A percentile compares a stretch with the other conserved stretches of the same genome.
Evolutionary conservation across 176 grass and related monocot genomes (phyloP).

Genomic region (Poa pratensis): DNA sequence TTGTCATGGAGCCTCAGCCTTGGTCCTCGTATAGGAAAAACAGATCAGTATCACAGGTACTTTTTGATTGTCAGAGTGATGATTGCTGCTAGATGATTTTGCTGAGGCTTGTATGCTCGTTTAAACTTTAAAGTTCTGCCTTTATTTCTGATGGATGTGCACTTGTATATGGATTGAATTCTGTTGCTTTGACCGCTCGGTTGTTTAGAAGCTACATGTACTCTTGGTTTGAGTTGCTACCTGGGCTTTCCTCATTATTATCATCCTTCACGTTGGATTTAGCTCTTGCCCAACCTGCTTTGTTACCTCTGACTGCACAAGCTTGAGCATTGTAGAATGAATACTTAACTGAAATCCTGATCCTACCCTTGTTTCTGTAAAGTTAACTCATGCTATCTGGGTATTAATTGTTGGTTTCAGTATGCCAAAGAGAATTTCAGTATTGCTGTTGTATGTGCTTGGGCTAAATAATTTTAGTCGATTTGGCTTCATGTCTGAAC

Average conservation of each 20-base stretch:
- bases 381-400: background rate
- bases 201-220: slow-evolving; percentile 2
- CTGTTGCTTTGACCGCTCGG: background rate
- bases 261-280: background rate
- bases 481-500: too few relatives aligned
- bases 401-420: slow-evolving; percentile 51
- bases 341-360: background rate
- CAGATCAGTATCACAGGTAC: slow-evolving; percentile 74
- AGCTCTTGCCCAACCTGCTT: slow-evolving; percentile 20
- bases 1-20: slow-evolving; percentile 93
- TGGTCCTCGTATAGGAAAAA: slow-evolving; percentile 93
- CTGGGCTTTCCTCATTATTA: slow-evolving; percentile 27
- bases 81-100: background rate
- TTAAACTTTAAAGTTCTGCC: background rate
- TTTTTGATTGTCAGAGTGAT: slow-evolving; percentile 25
- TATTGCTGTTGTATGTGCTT: too few relatives aligned
- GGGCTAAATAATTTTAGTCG: too few relatives aligned
- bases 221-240: slow-evolving; percentile 9
- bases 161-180: slow-evolving; percentile 3
- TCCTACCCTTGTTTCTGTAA: slow-evolving; percentile 19
- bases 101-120: background rate
- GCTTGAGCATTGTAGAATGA: background rate
- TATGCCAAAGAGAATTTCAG: slow-evolving; percentile 65
- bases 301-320: background rate
- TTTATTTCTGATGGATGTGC: background rate